A percentile compares a stretch with the other conserved stretches of the same genome.
These are phyloP conservation scores for Phytophthora niederhauseri DNA, from an alignment of 352 stramenopile species.

Conservation along the genomic window DNA sequence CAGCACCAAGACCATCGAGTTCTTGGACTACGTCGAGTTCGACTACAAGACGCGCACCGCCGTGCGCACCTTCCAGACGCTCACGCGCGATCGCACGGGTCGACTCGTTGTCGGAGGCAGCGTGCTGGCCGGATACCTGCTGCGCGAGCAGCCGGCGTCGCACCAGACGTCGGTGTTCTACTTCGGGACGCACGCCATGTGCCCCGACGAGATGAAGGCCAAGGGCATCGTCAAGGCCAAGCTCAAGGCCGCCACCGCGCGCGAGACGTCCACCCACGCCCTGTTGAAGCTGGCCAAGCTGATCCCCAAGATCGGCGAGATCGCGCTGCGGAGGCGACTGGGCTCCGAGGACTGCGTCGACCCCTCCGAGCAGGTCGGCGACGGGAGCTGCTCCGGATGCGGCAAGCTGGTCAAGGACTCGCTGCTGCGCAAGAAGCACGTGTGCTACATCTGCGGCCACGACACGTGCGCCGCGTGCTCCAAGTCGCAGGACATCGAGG, in stretches of 20 bases:
- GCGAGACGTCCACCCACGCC: slow-evolving; percentile 25
- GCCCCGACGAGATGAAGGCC: slow-evolving; percentile 6
- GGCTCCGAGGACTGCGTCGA: slow-evolving; percentile 33
- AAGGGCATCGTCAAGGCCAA: slow-evolving; percentile 30
- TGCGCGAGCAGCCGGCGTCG: slow-evolving; percentile 24
- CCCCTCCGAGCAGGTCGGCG: slow-evolving; percentile 4
- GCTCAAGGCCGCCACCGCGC: slow-evolving; percentile 23
- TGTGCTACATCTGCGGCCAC: slow-evolving; percentile 48
- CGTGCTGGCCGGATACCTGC: slow-evolving; percentile 35
- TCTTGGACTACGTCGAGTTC: slow-evolving; percentile 39
- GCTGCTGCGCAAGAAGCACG: slow-evolving; percentile 43
- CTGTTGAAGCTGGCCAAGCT: slow-evolving; percentile 41
- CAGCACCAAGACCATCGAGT: slow-evolving; percentile 38
- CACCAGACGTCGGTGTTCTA: slow-evolving; percentile 46
- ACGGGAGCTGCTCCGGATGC: slow-evolving; percentile 40
- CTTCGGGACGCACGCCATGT: slow-evolving; percentile 28
- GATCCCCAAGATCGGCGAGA: slow-evolving; percentile 40
- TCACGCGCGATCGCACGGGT: slow-evolving; percentile 28
- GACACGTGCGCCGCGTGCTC: slow-evolving; percentile 46
- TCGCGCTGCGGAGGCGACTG: slow-evolving; percentile 37
- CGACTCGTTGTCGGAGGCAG: slow-evolving; percentile 34
- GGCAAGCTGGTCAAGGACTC: slow-evolving; percentile 36
- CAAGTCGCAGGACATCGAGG: slow-evolving; percentile 44
- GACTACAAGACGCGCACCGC: slow-evolving; percentile 32
- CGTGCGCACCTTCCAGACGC: slow-evolving; percentile 33